phyloP scores from a whole-genome alignment of 345 rosid species.

The Aegle marmelos region DNA sequence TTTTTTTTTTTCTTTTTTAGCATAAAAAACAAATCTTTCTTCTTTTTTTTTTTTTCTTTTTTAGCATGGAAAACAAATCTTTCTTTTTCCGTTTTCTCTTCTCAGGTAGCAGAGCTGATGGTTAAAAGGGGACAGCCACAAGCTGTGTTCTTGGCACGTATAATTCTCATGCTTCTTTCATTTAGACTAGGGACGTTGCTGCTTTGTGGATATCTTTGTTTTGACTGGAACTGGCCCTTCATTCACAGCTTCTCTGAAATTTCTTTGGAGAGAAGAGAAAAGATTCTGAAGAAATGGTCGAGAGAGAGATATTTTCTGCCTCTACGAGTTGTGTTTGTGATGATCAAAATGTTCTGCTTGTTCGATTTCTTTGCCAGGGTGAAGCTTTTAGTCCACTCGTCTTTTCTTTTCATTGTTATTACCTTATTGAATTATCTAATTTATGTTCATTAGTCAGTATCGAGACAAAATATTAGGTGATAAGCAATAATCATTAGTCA shows the following conservation, averaged over 20 bases:
- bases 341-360: conserved; percentile 49
- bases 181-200: conserved; percentile 65
- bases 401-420: background rate
- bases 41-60: background rate
- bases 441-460: no score
- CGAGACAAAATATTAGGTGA: background rate
- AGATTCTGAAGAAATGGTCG: conserved; percentile 59
- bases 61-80: background rate
- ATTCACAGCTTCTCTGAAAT: conserved; percentile 64
- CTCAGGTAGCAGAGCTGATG: conserved; percentile 72
- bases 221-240: conserved; percentile 63
- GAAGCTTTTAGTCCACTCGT: background rate
- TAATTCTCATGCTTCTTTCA: conserved; percentile 47
- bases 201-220: conserved; percentile 62
- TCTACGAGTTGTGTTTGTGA: conserved; percentile 47
- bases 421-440: background rate
- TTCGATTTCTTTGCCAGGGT: conserved; percentile 59
- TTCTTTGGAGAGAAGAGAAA: conserved; percentile 55
- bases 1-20: background rate
- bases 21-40: background rate
- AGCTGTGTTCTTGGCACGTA: conserved; percentile 36
- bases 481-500: background rate
- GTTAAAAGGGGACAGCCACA: conserved; percentile 35
- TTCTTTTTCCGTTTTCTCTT: background rate
- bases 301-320: conserved; percentile 31